These are phyloP conservation scores for Mycena chlorophos DNA, from an alignment of 768 basidiomycete genomes.

Conservation along the genomic window DNA sequence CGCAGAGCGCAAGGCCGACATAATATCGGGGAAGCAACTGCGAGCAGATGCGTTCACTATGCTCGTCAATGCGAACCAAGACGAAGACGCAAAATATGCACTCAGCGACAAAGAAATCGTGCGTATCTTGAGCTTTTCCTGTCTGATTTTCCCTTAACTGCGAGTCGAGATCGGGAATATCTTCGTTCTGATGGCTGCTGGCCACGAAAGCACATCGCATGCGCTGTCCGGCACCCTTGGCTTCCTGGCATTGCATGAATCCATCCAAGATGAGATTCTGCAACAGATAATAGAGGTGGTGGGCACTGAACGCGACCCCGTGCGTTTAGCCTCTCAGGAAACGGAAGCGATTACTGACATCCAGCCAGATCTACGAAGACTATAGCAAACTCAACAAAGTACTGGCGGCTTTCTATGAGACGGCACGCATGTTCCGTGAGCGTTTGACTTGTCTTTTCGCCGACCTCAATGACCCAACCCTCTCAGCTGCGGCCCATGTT, in stretches of 20 bases:
- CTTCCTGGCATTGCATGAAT: slow-evolving; percentile 44
- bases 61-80: slow-evolving; percentile 48
- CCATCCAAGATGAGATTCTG: slow-evolving; percentile 50
- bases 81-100: slow-evolving; percentile 39
- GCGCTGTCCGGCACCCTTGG: slow-evolving; percentile 48
- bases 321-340: slow-evolving; percentile 15
- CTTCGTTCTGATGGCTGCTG: slow-evolving; percentile 53
- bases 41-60: slow-evolving; percentile 41
- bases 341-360: not conserved
- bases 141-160: not conserved
- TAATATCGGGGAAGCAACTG: slow-evolving; percentile 18
- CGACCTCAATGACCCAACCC: not conserved
- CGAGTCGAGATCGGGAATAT: slow-evolving; percentile 51
- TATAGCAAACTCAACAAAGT: slow-evolving; percentile 28
- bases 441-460: not conserved
- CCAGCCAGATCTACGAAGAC: slow-evolving; percentile 20
- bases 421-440: slow-evolving; percentile 32
- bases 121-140: slow-evolving; percentile 9
- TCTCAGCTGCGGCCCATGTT: slow-evolving; percentile 23
- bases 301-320: slow-evolving; percentile 36
- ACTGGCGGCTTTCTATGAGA: slow-evolving; percentile 33
- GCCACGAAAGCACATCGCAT: slow-evolving; percentile 59
- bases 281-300: slow-evolving; percentile 44
- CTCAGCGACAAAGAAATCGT: slow-evolving; percentile 45
- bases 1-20: slow-evolving; percentile 32